Evolutionary conservation across 495 filamentous ascomycete genomes (phyloP), one percentile per base, ranked within the genome.

Genomic region (Tuber microsphaerosporum): DNA sequence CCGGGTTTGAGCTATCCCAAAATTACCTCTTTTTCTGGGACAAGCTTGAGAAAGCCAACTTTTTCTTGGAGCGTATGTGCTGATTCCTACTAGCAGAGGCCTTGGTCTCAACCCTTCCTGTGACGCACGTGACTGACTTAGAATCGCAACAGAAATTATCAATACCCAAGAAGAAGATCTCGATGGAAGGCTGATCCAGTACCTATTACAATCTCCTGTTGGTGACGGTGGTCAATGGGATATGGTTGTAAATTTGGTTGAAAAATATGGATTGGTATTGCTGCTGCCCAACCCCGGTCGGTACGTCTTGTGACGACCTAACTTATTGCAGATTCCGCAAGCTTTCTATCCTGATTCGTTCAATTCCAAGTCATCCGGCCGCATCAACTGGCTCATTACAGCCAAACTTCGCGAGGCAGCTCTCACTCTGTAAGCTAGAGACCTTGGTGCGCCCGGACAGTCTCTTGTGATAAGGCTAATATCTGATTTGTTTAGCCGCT

Each of bases 21-120:
- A 88, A 90, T 2, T 97, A 95, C 80, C 88, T 96, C n/a, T 95
- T 94, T 86, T 97, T 92, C 88, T 96, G 91, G 90, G 93, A 97
- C 83, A 97, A 97, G 84, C 88, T 96, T 34, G 93, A 97, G 84
- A 97, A 97, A 83, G 89, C 91, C 12, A 96, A 96, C 81, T 97
- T 87, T 82, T 95, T 95, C 85, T 86, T 95, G 37, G 92, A 94
- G 83, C 89, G 80, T 82, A 71, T 42, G 77, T 76, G 34, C 56
- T 61, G 34, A 20, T 72, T 70, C 51, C 16, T 9, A 37, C 20
- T 4, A 69, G 44, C 44, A 8, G 42, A n/a, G 71, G 17, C 26
- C 37, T 16, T 10, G 37, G 70, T 12, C 39, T 45, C 56, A 7
- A 34, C 14, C 26, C 26, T 65, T 1, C 56, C 14, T 10, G 26